Percentiles rank a stretch among this genome's conserved stretches.
These are phyloP conservation scores for Cercospora nicotianae DNA, from an alignment of 2,329 filamentous ascomycete species.

Conservation along the genomic window DNA sequence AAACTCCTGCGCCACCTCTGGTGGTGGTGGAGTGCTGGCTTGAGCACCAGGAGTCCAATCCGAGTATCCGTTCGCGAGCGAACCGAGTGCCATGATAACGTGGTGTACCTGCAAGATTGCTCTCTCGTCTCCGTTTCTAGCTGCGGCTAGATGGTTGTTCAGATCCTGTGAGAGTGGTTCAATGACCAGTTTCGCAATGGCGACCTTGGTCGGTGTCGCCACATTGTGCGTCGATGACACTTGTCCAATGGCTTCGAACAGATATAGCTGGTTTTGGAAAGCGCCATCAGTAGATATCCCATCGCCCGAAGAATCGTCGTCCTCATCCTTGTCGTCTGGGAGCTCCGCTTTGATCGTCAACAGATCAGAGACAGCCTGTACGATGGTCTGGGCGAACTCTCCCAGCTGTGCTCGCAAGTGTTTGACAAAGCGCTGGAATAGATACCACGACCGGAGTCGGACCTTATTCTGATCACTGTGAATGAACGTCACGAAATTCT, in stretches of 20 bases:
- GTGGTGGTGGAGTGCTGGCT: conserved; percentile 54
- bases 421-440: conserved; percentile 90
- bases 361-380: conserved; percentile 84
- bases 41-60: conserved; percentile 72
- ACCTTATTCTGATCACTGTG: conserved; percentile 87
- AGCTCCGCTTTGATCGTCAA: conserved; percentile 89
- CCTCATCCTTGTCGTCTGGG: conserved; percentile 72
- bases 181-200: conserved; percentile 85
- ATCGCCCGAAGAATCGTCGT: conserved; percentile 94
- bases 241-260: conserved; percentile 92
- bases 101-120: conserved; percentile 90
- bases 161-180: conserved; percentile 88
- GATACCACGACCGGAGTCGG: conserved; percentile 90
- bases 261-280: conserved; percentile 86
- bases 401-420: conserved; percentile 81
- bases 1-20: conserved; percentile 80
- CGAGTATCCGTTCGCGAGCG: conserved; percentile 86
- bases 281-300: conserved; percentile 86
- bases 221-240: conserved; percentile 81
- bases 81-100: conserved; percentile 92
- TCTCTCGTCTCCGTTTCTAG: conserved; percentile 77
- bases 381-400: conserved; percentile 86
- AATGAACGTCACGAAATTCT: conserved; percentile 86
- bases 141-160: conserved; percentile 72
- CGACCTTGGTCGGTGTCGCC: conserved; percentile 77